Evolutionary conservation across 257 asterid genomes (phyloP), one percentile per base, ranked within the genome.

Genomic region (Solanum piurae): DNA sequence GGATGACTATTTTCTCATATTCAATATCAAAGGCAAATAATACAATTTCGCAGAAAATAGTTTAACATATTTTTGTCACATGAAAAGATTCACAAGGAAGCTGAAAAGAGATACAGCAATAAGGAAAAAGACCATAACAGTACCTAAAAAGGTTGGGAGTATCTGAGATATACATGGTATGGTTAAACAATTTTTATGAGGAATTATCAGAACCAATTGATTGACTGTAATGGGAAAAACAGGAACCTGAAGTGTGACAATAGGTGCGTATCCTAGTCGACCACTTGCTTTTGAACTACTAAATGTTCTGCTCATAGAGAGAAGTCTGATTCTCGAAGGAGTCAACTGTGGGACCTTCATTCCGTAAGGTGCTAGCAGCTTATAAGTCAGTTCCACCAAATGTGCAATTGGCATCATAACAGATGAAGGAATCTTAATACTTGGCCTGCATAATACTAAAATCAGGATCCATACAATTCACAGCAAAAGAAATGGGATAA

Each of bases 301-400:
- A 90, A 97, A 96, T 66, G 98, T 95, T 92, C 98, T 92, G 95
- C 93, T 94, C 89, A 92, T 83, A 79, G 99, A 95, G 44, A 97
- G 90, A 89, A 97, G 96, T 88, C 99, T 94, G 88, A 97, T 91
- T 94, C 99, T 92, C 73, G 99, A 96, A 86, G 99, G 99, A 87
- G 97, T 97, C 89, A 97, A 91, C 93, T 97, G 99, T 0, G 99
- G 99, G 87, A 96, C 99, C 92, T 93, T 94, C 99, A 97, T 97
- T 79, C 99, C 99, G 88, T 91, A 97, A 33, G 98, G 98, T 46
- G 93, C 99, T 64, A 95, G 90, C 36, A 94, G 68, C 89, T 93
- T 96, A 89, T 97, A 97, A 25, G 88, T 88, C 86, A 89, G 86
- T 94, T 96, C 99, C 93, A 95, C 98, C 93, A 96, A 36, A 89